Conservation (phyloP, 805 yeast genomes). For the Wilhelminamyces savonicus region DNA sequence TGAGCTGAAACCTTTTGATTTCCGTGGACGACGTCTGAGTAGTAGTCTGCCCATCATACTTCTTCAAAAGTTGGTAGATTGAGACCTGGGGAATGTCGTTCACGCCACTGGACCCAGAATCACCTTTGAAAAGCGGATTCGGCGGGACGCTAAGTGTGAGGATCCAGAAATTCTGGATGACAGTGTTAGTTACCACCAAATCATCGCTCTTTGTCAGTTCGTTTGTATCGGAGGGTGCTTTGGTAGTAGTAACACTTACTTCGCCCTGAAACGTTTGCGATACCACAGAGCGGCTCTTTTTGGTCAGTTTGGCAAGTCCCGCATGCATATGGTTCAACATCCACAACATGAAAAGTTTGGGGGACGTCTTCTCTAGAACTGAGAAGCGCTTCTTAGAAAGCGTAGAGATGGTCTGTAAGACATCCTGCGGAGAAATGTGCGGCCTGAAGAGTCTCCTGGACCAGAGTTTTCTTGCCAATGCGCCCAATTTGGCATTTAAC, state of each 20-base stretch:
- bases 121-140: slow-evolving; percentile 43
- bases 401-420: slow-evolving; percentile 43
- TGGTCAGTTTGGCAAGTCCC: slow-evolving; percentile 8
- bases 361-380: slow-evolving; percentile 37
- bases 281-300: slow-evolving; percentile 17
- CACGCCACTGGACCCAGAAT: slow-evolving; percentile 3
- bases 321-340: slow-evolving; percentile 41
- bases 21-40: slow-evolving; percentile 27
- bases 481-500: slow-evolving; percentile 38
- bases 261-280: slow-evolving; percentile 48
- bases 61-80: slow-evolving; percentile 37
- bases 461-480: slow-evolving; percentile 57
- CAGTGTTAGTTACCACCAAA: not conserved
- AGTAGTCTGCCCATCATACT: slow-evolving; percentile 24
- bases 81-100: slow-evolving; percentile 49
- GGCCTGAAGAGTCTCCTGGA: slow-evolving; percentile 49
- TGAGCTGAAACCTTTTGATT: slow-evolving; percentile 31
- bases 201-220: slow-evolving; percentile 1
- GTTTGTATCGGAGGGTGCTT: slow-evolving; percentile 7
- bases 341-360: slow-evolving; percentile 57
- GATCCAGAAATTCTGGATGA: slow-evolving; percentile 37
- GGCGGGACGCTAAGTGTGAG: slow-evolving; percentile 58
- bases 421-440: slow-evolving; percentile 64
- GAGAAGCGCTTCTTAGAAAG: slow-evolving; percentile 39
- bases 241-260: slow-evolving; percentile 22